Evolutionary conservation across 169 alveolate species (phyloP).

Genomic region (Plasmodium cynomolgi): DNA sequence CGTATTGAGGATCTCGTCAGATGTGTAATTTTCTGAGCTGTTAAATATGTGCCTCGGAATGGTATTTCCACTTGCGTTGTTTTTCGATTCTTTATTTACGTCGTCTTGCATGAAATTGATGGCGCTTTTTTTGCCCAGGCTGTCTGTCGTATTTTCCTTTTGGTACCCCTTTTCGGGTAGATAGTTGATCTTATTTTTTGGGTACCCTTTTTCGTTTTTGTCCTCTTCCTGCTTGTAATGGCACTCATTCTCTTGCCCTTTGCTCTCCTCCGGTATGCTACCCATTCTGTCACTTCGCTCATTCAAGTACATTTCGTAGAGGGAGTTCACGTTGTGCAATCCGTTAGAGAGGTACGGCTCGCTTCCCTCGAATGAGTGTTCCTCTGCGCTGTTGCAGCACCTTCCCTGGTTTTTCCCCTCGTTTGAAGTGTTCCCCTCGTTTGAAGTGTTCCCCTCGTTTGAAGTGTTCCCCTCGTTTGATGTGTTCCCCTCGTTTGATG

Average conservation of each 20-base stretch:
- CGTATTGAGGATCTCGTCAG: background rate
- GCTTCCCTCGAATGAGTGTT: background rate
- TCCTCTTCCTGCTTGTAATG: background rate
- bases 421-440: background rate
- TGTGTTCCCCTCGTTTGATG: background rate
- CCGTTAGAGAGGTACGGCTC: background rate
- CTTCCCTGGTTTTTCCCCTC: background rate
- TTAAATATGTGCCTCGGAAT: background rate
- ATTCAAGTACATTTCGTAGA: conserved; percentile 3
- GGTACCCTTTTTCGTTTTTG: background rate
- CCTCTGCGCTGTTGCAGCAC: background rate
- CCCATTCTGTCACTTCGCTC: background rate
- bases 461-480: background rate
- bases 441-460: background rate
- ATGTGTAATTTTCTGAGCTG: background rate
- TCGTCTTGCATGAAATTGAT: background rate
- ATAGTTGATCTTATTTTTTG: background rate
- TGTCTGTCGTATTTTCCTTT: background rate
- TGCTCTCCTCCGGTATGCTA: background rate
- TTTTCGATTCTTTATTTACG: background rate
- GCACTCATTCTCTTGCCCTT: background rate
- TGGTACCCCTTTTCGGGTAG: background rate
- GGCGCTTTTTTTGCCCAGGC: background rate
- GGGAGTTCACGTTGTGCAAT: background rate
- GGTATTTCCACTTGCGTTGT: background rate